Conservation (phyloP, 2,329 filamentous ascomycete genomes). For the Dichotomopilus funicola region DNA sequence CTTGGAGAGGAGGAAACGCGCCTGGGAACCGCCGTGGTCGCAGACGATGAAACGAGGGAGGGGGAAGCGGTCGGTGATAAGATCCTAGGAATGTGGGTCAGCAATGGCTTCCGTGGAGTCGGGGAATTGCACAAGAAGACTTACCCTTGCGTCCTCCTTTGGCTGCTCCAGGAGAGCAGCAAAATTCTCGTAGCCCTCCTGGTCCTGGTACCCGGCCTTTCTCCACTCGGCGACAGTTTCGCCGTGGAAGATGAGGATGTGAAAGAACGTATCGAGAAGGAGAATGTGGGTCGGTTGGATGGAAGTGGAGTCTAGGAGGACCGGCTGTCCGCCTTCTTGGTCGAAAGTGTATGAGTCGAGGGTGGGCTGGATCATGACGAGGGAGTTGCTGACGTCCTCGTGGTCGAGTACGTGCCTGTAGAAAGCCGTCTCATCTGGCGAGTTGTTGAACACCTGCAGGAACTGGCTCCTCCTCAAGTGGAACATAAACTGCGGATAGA, state of each 20-base stretch:
- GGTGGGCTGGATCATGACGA: conserved; percentile 98
- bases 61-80: conserved; percentile 97
- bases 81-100: conserved; percentile 52
- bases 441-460: conserved; percentile 98
- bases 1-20: conserved; percentile 93
- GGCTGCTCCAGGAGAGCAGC: conserved; percentile 79
- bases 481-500: conserved; percentile 99
- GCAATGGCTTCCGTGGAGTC: neutral
- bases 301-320: conserved; percentile 91
- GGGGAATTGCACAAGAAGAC: conserved; percentile 28
- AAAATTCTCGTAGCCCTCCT: conserved; percentile 98
- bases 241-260: conserved; percentile 98
- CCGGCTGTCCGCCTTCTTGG: conserved; percentile 84
- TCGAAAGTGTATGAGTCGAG: conserved; percentile 96
- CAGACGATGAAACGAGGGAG: conserved; percentile 97
- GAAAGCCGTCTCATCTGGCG: conserved; percentile 97
- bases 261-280: conserved; percentile 96
- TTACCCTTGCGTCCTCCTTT: conserved; percentile 90
- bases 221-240: conserved; percentile 98
- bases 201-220: conserved; percentile 95
- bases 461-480: conserved; percentile 95
- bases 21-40: conserved; percentile 95
- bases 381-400: conserved; percentile 91
- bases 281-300: conserved; percentile 93
- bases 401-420: conserved; percentile 96